phyloP scores from a whole-genome alignment of 2,329 filamentous ascomycete genomes.

The Colletotrichum australisinense region DNA sequence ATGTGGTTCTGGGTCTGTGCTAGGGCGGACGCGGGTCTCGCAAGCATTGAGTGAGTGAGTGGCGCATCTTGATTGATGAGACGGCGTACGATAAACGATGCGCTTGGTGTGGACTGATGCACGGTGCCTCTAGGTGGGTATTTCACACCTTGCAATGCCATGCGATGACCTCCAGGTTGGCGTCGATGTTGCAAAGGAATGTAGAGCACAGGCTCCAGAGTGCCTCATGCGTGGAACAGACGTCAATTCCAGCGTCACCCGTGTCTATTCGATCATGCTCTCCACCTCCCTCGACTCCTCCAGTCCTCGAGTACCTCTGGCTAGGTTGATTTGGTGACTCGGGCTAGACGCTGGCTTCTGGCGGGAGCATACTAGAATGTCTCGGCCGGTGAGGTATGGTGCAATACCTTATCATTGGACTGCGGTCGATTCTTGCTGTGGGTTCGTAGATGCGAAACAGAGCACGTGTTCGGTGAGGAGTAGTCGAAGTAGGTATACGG shows the following conservation, averaged over 20 bases:
- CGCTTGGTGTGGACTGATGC: neutral
- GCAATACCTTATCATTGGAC: neutral
- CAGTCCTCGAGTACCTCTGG: neutral
- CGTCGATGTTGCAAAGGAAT: conserved; percentile 3
- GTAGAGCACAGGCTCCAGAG: conserved; percentile 10
- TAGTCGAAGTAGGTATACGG: neutral
- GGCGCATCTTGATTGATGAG: neutral
- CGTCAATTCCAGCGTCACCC: neutral
- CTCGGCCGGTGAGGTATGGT: neutral
- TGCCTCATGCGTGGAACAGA: conserved; percentile 23
- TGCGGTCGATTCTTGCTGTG: neutral
- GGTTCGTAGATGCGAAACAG: neutral
- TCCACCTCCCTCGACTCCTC: neutral
- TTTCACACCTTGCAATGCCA: neutral
- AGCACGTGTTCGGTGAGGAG: too few species aligned
- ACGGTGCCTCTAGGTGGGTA: neutral
- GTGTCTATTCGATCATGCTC: neutral
- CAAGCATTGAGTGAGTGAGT: neutral
- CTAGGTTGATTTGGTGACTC: neutral
- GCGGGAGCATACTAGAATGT: neutral
- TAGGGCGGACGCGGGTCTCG: neutral
- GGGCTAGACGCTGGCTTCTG: neutral
- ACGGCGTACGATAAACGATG: neutral
- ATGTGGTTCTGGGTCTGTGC: neutral
- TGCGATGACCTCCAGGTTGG: neutral